A percentile compares a stretch with the other conserved stretches of the same genome.
These are phyloP conservation scores for Acrodontium crateriforme DNA, from an alignment of 2,329 filamentous ascomycete genomes.

Conservation along the genomic window DNA sequence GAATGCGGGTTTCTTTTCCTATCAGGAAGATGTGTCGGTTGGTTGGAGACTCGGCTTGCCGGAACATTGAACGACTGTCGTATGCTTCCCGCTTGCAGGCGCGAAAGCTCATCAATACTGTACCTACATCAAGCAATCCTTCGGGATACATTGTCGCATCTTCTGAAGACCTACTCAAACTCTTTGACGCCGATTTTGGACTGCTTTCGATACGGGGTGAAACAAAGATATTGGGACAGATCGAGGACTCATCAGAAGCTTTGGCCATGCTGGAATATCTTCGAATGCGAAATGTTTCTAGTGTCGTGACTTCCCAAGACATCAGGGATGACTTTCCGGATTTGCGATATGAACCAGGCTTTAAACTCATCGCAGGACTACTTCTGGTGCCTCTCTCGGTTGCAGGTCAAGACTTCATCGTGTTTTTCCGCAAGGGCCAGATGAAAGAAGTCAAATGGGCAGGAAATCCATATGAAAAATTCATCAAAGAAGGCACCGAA, in stretches of 20 bases:
- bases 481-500: constrained; percentile 55
- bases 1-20: constrained; percentile 85
- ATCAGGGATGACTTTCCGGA: constrained; percentile 67
- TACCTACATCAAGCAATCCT: constrained; percentile 66
- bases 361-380: constrained; percentile 62
- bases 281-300: constrained; percentile 57
- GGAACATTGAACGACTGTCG: constrained; percentile 76
- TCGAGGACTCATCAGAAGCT: constrained; percentile 68
- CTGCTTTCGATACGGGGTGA: constrained; percentile 75
- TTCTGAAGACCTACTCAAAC: constrained; percentile 66
- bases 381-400: constrained; percentile 69
- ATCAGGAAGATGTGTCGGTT: constrained; percentile 86
- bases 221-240: constrained; percentile 66
- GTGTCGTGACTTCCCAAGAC: constrained; percentile 67
- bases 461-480: constrained; percentile 74
- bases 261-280: constrained; percentile 76
- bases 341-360: constrained; percentile 64
- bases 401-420: constrained; percentile 71
- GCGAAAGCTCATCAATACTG: constrained; percentile 75
- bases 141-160: constrained; percentile 85
- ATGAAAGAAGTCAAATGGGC: constrained; percentile 70
- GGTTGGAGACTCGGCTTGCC: constrained; percentile 70
- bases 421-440: constrained; percentile 74
- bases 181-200: constrained; percentile 81
- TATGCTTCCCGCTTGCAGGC: constrained; percentile 76